A percentile compares a stretch with the other conserved stretches of the same genome.
Evolutionary conservation across 768 basidiomycete genomes (phyloP).

Genomic region (Baorangia bicolor): DNA sequence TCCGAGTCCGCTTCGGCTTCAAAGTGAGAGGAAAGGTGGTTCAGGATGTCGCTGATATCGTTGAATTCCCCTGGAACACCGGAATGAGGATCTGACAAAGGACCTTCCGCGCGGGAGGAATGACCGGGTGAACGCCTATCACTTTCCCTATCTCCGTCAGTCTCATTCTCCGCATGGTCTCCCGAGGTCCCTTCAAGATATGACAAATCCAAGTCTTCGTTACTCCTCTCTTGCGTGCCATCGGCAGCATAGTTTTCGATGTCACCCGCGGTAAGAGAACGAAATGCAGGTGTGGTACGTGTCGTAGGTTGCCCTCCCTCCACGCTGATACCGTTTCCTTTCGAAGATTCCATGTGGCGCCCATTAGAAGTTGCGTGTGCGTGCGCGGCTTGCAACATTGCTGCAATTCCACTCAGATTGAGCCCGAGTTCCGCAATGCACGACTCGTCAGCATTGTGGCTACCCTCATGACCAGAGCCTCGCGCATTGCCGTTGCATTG

Average conservation of each 20-base stretch:
- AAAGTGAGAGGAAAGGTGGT: constrained; percentile 69
- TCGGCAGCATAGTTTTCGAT: constrained; percentile 22
- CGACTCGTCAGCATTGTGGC: constrained; percentile 16
- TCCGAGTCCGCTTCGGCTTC: constrained; percentile 52
- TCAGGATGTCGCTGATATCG: constrained; percentile 76
- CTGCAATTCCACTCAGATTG: constrained; percentile 66
- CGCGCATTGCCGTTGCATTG: constrained; percentile 20
- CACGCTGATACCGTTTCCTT: constrained; percentile 45
- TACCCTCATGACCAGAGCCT: constrained; percentile 7
- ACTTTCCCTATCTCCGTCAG: constrained; percentile 43
- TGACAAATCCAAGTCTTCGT: constrained; percentile 55
- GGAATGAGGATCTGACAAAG: constrained; percentile 44
- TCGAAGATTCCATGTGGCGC: constrained; percentile 45
- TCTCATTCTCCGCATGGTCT: constrained; percentile 11
- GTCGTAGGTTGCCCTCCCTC: constrained; percentile 53
- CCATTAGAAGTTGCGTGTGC: constrained; percentile 53
- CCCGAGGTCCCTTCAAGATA: constrained; percentile 42
- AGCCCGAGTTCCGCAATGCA: constrained; percentile 45
- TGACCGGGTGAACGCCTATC: constrained; percentile 37
- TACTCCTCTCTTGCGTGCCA: constrained; percentile 33
- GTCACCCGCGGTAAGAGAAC: constrained; percentile 64
- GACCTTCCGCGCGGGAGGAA: constrained; percentile 24
- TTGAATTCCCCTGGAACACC: constrained; percentile 58
- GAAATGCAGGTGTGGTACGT: constrained; percentile 74
- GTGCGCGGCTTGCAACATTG: constrained; percentile 76